Percentiles rank a stretch among this genome's conserved stretches.
Evolutionary conservation across 495 filamentous ascomycete genomes (phyloP).

Genomic region (Xylaria intraflava): DNA sequence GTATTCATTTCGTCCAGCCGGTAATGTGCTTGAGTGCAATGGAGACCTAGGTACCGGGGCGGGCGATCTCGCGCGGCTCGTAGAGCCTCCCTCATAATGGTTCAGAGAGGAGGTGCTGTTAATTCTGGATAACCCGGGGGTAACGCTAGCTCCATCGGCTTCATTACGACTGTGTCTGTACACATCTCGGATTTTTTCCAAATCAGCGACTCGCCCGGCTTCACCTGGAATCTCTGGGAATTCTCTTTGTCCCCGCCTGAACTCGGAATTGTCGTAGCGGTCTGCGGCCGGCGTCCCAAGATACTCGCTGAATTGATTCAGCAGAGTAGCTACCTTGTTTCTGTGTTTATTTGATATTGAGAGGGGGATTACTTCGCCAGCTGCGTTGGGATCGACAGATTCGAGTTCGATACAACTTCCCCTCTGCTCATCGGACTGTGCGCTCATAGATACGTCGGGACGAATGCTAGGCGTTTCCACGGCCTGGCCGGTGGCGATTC

Average conservation of each 20-base stretch:
- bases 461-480: not conserved
- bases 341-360: constrained; percentile 19
- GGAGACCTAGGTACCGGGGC: constrained; percentile 7
- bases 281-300: constrained; percentile 36
- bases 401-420: not conserved
- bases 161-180: constrained; percentile 28
- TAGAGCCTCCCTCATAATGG: constrained; percentile 8
- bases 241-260: constrained; percentile 36
- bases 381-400: not conserved
- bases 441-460: not conserved
- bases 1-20: not conserved
- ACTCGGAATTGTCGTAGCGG: constrained; percentile 41
- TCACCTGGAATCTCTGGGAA: constrained; percentile 51
- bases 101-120: constrained; percentile 21
- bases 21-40: constrained; percentile 19
- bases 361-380: not conserved
- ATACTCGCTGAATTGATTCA: constrained; percentile 30
- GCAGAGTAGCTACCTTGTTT: constrained; percentile 32
- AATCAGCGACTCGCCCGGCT: constrained; percentile 31
- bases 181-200: constrained; percentile 32
- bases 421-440: not conserved
- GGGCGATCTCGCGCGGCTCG: constrained; percentile 9
- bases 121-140: constrained; percentile 17
- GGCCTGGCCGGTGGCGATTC: not conserved
- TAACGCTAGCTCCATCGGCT: constrained; percentile 8